Evolutionary conservation across 106 monocot species (phyloP), one percentile per base, ranked within the genome.

Genomic region (Triglochin maritima): DNA sequence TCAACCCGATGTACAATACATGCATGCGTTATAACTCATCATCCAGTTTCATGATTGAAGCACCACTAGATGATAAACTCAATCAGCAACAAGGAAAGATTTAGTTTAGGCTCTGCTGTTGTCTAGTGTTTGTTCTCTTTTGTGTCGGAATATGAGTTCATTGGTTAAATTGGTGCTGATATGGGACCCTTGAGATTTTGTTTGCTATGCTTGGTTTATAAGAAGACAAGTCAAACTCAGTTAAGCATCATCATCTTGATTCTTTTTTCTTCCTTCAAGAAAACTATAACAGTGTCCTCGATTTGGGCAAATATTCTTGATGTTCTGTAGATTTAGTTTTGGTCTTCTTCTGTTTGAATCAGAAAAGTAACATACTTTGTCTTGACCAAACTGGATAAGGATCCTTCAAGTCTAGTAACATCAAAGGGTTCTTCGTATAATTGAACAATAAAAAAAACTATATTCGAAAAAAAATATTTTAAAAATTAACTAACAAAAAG

Each of bases 121-220:
- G 29, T 29, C 29, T 29, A 29, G 29, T 29, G 29, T 29, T 29
- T 29, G 29, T 29, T 29, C 29, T 29, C 29, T 29, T 29, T 29
- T 29, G 29, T 29, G 29, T 29, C 29, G 29, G 29, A 29, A 29
- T 29, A 29, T 29, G 29, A 29, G 29, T 29, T 29, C 29, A 29
- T 29, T 57, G 16, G 17, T 17, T 5, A 57, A 57, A 57, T 57
- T 7, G 15, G 57, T 5, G n/a, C n/a, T 6, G 57, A 57, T 13
- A 57, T 57, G 17, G 57, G 17, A 17, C 57, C 7, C 57, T 15
- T 57, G 57, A 64, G 47, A 48, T 17, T 64, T n/a, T 64, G 64
- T 10, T 64, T 42, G 12, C 16, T 59, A 3, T 42, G 29, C 59
- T 64, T 64, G 29, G 29, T 49, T 64, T 64, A 48, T 15, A n/a